Conservation (phyloP, 2,329 filamentous ascomycete species). For the Fusarium nodosum region DNA sequence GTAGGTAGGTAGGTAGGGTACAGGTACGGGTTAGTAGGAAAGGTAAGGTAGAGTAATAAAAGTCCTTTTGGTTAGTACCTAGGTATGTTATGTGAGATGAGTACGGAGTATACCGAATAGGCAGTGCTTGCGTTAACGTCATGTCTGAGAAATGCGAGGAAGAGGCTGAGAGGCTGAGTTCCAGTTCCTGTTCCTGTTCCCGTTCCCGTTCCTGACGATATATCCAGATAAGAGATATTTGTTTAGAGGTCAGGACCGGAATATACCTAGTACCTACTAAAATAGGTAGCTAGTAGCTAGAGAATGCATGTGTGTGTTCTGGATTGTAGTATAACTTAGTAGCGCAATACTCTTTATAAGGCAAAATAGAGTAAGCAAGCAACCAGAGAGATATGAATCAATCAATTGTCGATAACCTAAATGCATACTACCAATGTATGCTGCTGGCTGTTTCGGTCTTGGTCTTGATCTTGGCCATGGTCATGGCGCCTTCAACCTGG, state of each 20-base stretch:
- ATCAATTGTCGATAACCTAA: not conserved
- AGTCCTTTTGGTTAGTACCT: constrained; percentile 1
- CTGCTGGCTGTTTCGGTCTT: constrained; percentile 39
- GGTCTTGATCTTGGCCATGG: constrained; percentile 22
- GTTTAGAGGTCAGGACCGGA: not conserved
- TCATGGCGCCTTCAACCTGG: constrained; percentile 37
- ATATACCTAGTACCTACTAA: no score
- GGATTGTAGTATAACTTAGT: not conserved
- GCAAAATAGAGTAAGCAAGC: not conserved
- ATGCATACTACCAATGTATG: not conserved
- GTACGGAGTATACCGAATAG: constrained; percentile 29
- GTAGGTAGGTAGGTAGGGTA: not conserved
- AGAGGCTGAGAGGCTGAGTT: constrained; percentile 34
- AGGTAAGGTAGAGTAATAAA: constrained; percentile 5
- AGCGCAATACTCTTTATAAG: not conserved
- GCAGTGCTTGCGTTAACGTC: constrained; percentile 51
- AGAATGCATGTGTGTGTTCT: not conserved
- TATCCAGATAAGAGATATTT: constrained; percentile 8
- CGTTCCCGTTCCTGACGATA: constrained; percentile 18
- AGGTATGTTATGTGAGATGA: constrained; percentile 13
- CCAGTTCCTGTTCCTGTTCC: constrained; percentile 29
- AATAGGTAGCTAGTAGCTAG: not conserved
- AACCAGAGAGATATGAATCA: constrained; percentile 3
- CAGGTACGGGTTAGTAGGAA: not conserved
- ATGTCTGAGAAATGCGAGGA: constrained; percentile 47